Evolutionary conservation across 2,329 filamentous ascomycete genomes (phyloP), one percentile per base, ranked within the genome.

Genomic region (Diaporthe vexans): DNA sequence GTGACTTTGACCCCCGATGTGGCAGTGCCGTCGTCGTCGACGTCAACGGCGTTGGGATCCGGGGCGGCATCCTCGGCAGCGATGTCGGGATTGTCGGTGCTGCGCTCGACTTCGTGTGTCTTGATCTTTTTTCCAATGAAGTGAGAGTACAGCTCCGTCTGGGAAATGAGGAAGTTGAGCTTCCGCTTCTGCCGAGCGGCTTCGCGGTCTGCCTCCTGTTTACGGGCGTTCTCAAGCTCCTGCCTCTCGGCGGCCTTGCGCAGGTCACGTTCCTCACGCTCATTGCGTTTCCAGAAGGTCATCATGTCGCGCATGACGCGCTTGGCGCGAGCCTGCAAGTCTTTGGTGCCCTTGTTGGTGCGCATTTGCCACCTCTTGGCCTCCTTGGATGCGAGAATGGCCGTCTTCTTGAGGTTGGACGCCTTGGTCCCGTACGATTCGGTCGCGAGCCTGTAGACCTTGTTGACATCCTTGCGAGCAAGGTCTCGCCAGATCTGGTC

Each of bases 121-220:
- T 98, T 98, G 85, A 98, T 97, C 88, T 99, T 99, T 87, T 98
- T 97, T 83, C 97, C 96, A 79, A 99, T 98, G 84, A 99, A 99
- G 88, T 99, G 97, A 56, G 96, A 98, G 87, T 99, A 99, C 68
- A 99, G 89, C 83, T 99, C 97, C 0, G 97, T 99, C 85, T 99
- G 97, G 1, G 96, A 98, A 83, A 99, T 99, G 77, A 99, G 90
- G 89, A 99, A 99, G 85, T 99, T 98, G 82, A 99, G 94, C 87
- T 99, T 99, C 80, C 97, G 92, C 90, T 97, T 98, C 86, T 99
- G 97, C 77, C 97, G 91, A 79, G 97, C 97, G 21, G 97, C 95
- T 89, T 99, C 97, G 77, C 97, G 95, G 79, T 98, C 97, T 7
- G 97, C 97, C 86, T 99, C 97, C 75, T 96, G 95, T 85, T 96